phyloP scores from a whole-genome alignment of 2,329 filamentous ascomycete genomes.

The Aspergillus japonicus region DNA sequence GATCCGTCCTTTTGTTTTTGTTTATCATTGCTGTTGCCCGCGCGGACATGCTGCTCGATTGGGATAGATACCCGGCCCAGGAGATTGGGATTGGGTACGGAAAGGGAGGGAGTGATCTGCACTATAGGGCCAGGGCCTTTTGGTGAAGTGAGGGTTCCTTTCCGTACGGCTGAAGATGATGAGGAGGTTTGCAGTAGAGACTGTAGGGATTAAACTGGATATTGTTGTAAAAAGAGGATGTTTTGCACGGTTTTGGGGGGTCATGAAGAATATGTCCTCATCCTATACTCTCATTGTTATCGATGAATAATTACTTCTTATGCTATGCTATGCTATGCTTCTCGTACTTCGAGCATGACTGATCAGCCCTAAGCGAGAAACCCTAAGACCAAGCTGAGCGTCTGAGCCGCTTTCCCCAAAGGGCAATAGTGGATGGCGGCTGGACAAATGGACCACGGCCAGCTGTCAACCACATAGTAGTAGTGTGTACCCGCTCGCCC shows the following conservation, averaged over 20 bases:
- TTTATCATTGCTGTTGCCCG: background rate
- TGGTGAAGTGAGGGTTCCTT: background rate
- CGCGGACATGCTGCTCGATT: slow-evolving; percentile 17
- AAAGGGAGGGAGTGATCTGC: background rate
- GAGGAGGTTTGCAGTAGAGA: no score
- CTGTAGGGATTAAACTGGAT: no score
- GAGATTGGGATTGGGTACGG: background rate
- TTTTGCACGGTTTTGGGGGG: no score
- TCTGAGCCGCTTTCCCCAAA: slow-evolving; percentile 1
- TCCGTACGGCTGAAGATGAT: no score
- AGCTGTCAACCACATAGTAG: slow-evolving; percentile 13
- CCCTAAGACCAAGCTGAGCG: background rate
- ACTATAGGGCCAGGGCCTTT: background rate
- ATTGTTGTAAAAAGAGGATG: no score
- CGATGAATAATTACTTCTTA: no score
- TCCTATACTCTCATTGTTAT: no score
- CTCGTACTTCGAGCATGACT: no score
- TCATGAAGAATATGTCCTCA: no score
- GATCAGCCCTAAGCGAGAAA: slow-evolving; percentile 2
- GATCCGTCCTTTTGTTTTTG: background rate
- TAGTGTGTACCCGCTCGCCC: background rate
- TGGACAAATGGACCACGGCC: slow-evolving; percentile 16
- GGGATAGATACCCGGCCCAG: slow-evolving; percentile 3
- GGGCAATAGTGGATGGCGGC: background rate
- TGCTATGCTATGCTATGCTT: no score